These are phyloP conservation scores for Bryoerythrophyllum caledonicum DNA, from an alignment of 225 moss, liverwort and hornwort genomes.

Conservation along the genomic window DNA sequence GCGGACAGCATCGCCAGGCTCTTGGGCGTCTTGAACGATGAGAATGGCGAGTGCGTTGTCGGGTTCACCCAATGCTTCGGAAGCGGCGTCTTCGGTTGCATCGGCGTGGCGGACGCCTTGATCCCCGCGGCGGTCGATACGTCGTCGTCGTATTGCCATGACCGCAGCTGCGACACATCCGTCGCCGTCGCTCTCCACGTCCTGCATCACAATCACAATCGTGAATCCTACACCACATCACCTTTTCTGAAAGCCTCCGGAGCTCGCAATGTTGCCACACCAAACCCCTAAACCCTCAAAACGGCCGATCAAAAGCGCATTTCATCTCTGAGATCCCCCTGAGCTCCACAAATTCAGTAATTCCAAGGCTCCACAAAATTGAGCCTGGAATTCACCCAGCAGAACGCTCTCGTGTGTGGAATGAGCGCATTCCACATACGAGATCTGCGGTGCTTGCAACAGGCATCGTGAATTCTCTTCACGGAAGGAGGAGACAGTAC, in stretches of 20 bases:
- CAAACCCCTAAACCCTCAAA: not conserved
- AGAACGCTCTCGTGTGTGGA: no score
- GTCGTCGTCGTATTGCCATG: slow-evolving; percentile 77
- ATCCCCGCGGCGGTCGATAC: slow-evolving; percentile 53
- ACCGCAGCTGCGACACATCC: slow-evolving; percentile 67
- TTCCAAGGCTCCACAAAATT: no score
- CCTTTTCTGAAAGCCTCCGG: no score
- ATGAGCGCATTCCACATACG: no score
- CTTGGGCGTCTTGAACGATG: slow-evolving; percentile 76
- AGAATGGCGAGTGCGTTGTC: slow-evolving; percentile 75
- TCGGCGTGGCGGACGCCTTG: slow-evolving; percentile 73
- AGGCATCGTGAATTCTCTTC: no score
- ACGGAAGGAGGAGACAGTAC: slow-evolving; percentile 11
- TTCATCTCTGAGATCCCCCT: not conserved
- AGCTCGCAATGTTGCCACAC: no score
- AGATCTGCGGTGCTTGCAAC: no score
- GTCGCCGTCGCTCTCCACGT: slow-evolving; percentile 67
- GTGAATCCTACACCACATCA: no score
- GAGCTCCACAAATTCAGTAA: no score
- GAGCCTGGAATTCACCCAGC: no score
- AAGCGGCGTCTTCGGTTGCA: slow-evolving; percentile 77
- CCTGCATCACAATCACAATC: slow-evolving; percentile 36
- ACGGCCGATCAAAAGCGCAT: not conserved
- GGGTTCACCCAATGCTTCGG: slow-evolving; percentile 92
- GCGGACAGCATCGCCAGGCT: slow-evolving; percentile 59